Evolutionary conservation across 2,329 filamentous ascomycete genomes (phyloP), one percentile per base, ranked within the genome.

Genomic region (Cyphellophora attinorum): DNA sequence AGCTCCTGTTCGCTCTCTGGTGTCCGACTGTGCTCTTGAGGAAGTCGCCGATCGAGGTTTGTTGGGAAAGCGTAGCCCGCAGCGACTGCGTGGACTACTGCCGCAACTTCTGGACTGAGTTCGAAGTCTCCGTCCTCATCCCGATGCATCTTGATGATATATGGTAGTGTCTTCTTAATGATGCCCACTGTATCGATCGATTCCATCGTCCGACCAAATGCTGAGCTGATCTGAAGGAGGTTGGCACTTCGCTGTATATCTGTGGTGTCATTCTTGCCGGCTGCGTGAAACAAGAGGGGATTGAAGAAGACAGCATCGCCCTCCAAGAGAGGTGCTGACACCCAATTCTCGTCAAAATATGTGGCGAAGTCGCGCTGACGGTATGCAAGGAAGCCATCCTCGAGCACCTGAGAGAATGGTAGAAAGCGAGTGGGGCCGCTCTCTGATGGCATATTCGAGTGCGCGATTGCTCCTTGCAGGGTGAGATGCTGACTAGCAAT

Each of bases 251-350:
- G 64, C 15, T 70, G 52, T 16, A 77, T 56, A 12, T 61, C 59
- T 2, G 58, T 61, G 5, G 58, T 60, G 11, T 53, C 47, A 46
- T 79, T 80, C 42, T 67, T 64, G 0, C 76, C 76, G 0, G 76
- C 76, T 2, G 74, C 75, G 49, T 80, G 75, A 41, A 77, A 73
- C 1, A 79, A 54, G 1, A 70, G 74, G 0, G 75, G 75, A 37
- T 74, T 77, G 55, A 80, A 79, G 51, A 79, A 79, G 0, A 79
- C 44, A 0, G 71, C 76, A 45, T 80, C 74, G 0, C 76, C 75
- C 27, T 67, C 60, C 2, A 55, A 44, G 37, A 79, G 45, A 2
- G 73, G 65, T 8, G 76, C 47, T 1, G 64, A 60, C 5, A 78
- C 62, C 43, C 70, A 72, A 5, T 64, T 61, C 11, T 65, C 51